Conservation (phyloP, 257 asterid genomes). For the Eucommia ulmoides region DNA sequence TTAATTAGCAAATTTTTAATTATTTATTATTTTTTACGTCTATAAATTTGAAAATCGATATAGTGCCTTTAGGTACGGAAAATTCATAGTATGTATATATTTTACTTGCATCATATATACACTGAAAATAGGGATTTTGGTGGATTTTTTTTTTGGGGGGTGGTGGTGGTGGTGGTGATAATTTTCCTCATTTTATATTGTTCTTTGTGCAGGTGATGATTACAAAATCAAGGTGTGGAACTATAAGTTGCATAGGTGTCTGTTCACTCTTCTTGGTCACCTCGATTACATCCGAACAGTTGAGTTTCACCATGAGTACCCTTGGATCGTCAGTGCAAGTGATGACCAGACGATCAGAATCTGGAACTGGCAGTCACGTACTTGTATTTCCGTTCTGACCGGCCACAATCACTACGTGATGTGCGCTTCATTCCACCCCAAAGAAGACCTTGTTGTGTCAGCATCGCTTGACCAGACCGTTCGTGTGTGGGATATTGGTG, state of each 20-base stretch:
- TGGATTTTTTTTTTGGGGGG: no score
- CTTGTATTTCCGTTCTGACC: slow-evolving; percentile 84
- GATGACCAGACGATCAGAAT: slow-evolving; percentile 97
- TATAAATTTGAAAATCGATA: no score
- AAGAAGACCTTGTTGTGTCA: slow-evolving; percentile 92
- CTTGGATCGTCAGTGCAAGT: slow-evolving; percentile 98
- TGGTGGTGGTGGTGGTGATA: no score
- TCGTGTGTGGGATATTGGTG: slow-evolving; percentile 97
- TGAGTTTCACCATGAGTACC: slow-evolving; percentile 93
- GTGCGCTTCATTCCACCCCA: slow-evolving; percentile 96
- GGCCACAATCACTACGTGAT: slow-evolving; percentile 98
- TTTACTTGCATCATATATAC: no score
- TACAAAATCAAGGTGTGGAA: slow-evolving; percentile 98
- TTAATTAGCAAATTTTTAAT: no score
- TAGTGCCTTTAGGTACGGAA: no score
- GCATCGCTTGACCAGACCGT: slow-evolving; percentile 98
- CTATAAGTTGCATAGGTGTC: slow-evolving; percentile 85
- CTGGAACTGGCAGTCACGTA: slow-evolving; percentile 99
- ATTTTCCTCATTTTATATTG: slow-evolving; percentile 1
- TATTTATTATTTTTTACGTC: no score
- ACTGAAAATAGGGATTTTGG: no score
- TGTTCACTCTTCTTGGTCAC: slow-evolving; percentile 96
- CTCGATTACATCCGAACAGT: slow-evolving; percentile 95
- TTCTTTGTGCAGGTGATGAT: slow-evolving; percentile 73
- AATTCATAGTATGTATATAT: no score